Conservation (phyloP, 1,139 yeast genomes). For the Yamadazyma siamensis region DNA sequence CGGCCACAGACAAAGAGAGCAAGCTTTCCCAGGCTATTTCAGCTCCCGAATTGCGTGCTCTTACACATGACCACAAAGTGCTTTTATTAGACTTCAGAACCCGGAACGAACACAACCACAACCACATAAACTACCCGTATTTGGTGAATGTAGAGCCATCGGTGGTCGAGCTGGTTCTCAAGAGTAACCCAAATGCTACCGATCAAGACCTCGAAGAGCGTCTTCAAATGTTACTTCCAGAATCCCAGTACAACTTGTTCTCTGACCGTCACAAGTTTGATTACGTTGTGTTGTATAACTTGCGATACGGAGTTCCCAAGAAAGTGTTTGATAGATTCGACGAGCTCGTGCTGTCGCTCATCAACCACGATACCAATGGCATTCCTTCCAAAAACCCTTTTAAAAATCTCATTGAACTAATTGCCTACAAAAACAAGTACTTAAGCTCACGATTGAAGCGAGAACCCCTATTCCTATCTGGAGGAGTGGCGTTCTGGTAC, state of each 20-base stretch:
- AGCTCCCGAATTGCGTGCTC: slow-evolving; percentile 20
- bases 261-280: slow-evolving; percentile 53
- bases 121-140: slow-evolving; percentile 55
- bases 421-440: slow-evolving; percentile 39
- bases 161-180: slow-evolving; percentile 27
- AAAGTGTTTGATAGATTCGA: slow-evolving; percentile 23
- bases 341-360: slow-evolving; percentile 19
- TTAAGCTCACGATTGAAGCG: slow-evolving; percentile 32
- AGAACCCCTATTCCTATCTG: slow-evolving; percentile 36
- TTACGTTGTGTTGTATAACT: slow-evolving; percentile 61
- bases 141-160: slow-evolving; percentile 73
- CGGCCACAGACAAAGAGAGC: too few species aligned
- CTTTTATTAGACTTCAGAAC: slow-evolving; percentile 67
- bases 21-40: slow-evolving; percentile 22
- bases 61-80: slow-evolving; percentile 17
- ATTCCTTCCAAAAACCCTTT: slow-evolving; percentile 45
- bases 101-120: slow-evolving; percentile 51
- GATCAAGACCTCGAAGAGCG: slow-evolving; percentile 61
- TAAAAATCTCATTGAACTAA: slow-evolving; percentile 48
- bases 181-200: slow-evolving; percentile 28
- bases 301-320: slow-evolving; percentile 25
- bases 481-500: slow-evolving; percentile 42
- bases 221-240: slow-evolving; percentile 52
- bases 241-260: slow-evolving; percentile 50
- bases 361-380: slow-evolving; percentile 14